Evolutionary conservation across 2,329 filamentous ascomycete genomes (phyloP).

Genomic region (Colletotrichum incanum): DNA sequence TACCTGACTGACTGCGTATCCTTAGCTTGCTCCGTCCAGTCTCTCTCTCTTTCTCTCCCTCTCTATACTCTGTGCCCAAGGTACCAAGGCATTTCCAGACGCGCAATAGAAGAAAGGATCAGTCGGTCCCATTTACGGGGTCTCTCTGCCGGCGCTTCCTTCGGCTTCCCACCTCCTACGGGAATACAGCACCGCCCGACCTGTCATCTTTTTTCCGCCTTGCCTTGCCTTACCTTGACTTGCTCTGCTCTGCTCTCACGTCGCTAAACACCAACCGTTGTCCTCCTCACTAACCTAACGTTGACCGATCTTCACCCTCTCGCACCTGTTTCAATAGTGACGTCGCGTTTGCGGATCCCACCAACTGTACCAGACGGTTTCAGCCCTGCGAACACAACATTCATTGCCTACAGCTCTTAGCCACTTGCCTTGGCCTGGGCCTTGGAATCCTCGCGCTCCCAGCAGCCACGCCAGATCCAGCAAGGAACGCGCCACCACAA

Average conservation of each 20-base stretch:
- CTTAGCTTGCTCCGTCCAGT: background rate
- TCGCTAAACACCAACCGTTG: background rate
- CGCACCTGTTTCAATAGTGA: conserved; percentile 11
- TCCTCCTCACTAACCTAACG: background rate
- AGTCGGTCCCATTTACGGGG: conserved; percentile 3
- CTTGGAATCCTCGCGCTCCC: conserved; percentile 2
- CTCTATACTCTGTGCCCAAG: background rate
- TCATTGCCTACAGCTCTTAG: conserved; percentile 19
- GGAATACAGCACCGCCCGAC: conserved; percentile 18
- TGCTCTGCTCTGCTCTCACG: conserved; percentile 1
- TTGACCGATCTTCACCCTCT: background rate
- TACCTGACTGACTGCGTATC: background rate
- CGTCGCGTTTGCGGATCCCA: conserved; percentile 15
- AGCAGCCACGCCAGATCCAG: conserved; percentile 27
- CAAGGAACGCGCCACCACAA: conserved; percentile 36
- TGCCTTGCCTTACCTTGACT: background rate
- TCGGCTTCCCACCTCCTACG: conserved; percentile 11
- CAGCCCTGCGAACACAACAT: conserved; percentile 27
- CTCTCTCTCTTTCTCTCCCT: no score
- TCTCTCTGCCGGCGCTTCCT: conserved; percentile 14
- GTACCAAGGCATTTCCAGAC: background rate
- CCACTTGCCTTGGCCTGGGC: conserved; percentile 13
- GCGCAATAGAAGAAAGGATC: conserved; percentile 17
- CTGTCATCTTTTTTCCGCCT: background rate
- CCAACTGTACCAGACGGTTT: conserved; percentile 18